Conservation (phyloP, 371 early-diverging fungal genomes). For the Coemansia sp. region DNA sequence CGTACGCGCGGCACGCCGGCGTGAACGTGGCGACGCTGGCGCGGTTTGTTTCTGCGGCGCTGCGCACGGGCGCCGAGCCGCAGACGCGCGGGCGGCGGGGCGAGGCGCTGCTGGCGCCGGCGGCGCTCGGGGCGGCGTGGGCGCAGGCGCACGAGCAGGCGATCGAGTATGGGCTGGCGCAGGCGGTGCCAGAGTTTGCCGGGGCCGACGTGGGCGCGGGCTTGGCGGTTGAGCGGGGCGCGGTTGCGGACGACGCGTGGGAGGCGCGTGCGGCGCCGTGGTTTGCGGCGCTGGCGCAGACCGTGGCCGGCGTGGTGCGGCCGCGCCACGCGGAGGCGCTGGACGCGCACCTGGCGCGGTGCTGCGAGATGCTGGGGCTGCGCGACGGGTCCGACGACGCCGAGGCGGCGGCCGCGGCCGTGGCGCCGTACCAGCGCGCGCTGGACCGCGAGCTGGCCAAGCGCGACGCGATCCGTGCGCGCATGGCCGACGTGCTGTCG, state of each 20-base stretch:
- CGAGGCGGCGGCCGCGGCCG: slow-evolving; percentile 14
- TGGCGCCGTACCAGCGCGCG: slow-evolving; percentile 35
- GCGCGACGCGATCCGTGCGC: slow-evolving; percentile 35
- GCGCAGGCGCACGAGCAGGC: slow-evolving; percentile 19
- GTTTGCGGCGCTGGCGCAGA: slow-evolving; percentile 45
- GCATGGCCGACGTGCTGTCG: slow-evolving; percentile 33
- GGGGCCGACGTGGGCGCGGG: background rate
- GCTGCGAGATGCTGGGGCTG: slow-evolving; percentile 7
- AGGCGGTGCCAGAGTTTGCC: slow-evolving; percentile 1
- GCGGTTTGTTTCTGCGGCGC: slow-evolving; percentile 30
- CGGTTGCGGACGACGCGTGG: slow-evolving; percentile 12
- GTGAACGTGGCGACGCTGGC: slow-evolving; percentile 41
- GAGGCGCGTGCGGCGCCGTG: slow-evolving; percentile 29
- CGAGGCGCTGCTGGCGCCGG: slow-evolving; percentile 22
- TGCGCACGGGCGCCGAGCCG: slow-evolving; percentile 4
- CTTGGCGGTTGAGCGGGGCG: background rate
- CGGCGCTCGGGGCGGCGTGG: slow-evolving; percentile 35
- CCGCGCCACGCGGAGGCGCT: slow-evolving; percentile 45
- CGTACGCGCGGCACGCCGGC: slow-evolving; percentile 11
- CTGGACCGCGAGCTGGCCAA: slow-evolving; percentile 42
- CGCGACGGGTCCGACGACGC: slow-evolving; percentile 1
- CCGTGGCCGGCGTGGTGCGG: slow-evolving; percentile 36
- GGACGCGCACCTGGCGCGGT: slow-evolving; percentile 4
- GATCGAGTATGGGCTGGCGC: slow-evolving; percentile 19
- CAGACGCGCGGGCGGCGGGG: background rate